These are phyloP conservation scores for Hymenoscyphus fraxineus DNA, from an alignment of 2,329 filamentous ascomycete genomes.

Conservation along the genomic window DNA sequence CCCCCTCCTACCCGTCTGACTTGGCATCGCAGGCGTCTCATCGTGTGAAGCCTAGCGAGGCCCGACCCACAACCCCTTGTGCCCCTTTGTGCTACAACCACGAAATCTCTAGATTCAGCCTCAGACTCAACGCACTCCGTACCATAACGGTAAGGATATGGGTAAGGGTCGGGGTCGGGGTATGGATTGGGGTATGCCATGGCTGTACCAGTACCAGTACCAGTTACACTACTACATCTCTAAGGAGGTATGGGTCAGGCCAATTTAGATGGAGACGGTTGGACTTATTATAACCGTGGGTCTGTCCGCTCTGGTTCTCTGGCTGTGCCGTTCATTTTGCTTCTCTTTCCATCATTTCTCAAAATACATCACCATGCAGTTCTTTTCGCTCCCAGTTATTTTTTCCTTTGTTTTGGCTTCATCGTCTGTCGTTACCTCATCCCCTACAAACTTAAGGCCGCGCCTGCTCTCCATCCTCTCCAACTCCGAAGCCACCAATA, in stretches of 20 bases:
- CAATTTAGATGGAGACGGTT: background rate
- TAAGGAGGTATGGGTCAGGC: background rate
- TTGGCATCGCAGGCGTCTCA: slow-evolving; percentile 18
- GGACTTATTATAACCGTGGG: background rate
- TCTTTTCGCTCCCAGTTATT: slow-evolving; percentile 14
- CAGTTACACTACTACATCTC: too few species aligned
- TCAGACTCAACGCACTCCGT: background rate
- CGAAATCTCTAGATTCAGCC: background rate
- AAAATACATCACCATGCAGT: slow-evolving; percentile 6
- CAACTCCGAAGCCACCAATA: slow-evolving; percentile 46
- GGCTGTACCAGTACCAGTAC: too few species aligned
- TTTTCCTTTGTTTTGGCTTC: slow-evolving; percentile 14
- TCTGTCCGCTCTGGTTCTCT: background rate
- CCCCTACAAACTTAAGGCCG: slow-evolving; percentile 16
- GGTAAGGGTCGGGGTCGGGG: too few species aligned
- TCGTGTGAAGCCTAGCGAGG: slow-evolving; percentile 12
- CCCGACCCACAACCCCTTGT: background rate
- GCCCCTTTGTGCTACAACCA: background rate
- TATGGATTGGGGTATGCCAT: too few species aligned
- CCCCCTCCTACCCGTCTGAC: slow-evolving; percentile 15
- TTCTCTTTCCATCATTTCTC: slow-evolving; percentile 10
- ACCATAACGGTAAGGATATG: too few species aligned
- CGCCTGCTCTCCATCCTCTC: slow-evolving; percentile 43
- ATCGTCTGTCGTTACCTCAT: slow-evolving; percentile 7
- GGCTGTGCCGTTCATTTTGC: slow-evolving; percentile 7